Percentiles rank a stretch among this genome's conserved stretches.
Conservation (phyloP, 2,329 filamentous ascomycete genomes). For the Fusarium sp. region DNA sequence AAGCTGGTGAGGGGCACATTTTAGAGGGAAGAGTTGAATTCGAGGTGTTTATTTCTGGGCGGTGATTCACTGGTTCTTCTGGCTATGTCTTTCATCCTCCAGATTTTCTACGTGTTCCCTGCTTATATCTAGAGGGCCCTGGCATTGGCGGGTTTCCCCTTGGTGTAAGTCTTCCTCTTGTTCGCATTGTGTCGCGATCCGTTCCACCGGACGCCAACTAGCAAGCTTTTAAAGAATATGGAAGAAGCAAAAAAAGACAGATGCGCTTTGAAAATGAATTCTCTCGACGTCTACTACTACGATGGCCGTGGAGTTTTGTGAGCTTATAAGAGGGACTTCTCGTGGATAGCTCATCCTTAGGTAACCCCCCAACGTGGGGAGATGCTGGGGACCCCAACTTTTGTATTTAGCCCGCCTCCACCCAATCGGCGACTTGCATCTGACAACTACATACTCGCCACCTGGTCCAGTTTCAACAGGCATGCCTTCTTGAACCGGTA, state of each 20-base stretch:
- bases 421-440: constrained; percentile 2
- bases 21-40: too few relatives aligned
- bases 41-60: too few relatives aligned
- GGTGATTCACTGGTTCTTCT: too few relatives aligned
- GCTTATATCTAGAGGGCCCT: too few relatives aligned
- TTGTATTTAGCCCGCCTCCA: background rate
- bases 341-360: background rate
- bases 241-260: background rate
- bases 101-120: too few relatives aligned
- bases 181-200: background rate
- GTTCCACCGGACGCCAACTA: background rate
- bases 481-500: constrained; percentile 3
- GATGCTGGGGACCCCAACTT: background rate
- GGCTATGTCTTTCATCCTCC: too few relatives aligned
- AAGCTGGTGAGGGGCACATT: too few relatives aligned
- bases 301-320: background rate
- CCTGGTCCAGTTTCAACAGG: background rate
- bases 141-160: too few relatives aligned
- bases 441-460: background rate
- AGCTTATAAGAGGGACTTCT: background rate
- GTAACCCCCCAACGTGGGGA: background rate
- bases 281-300: background rate
- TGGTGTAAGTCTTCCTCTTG: background rate
- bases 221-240: too few relatives aligned
- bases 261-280: background rate